A percentile compares a stretch with the other conserved stretches of the same genome.
Conservation (phyloP, 2,329 filamentous ascomycete genomes). For the Alternaria arbusti region DNA sequence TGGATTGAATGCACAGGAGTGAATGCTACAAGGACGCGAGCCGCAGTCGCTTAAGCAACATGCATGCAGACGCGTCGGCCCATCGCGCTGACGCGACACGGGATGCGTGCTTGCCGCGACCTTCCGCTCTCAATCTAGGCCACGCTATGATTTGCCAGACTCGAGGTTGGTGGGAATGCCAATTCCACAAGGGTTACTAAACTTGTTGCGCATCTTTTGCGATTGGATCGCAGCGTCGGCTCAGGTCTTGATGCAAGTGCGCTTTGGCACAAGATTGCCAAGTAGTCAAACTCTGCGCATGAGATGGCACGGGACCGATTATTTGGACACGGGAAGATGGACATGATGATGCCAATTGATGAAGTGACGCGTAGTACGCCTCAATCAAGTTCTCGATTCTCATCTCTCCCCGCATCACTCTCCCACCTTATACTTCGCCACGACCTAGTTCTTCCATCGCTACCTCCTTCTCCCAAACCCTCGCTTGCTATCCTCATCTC, state of each 20-base stretch:
- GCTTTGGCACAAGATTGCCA: background rate
- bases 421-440: background rate
- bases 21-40: background rate
- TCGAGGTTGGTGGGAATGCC: background rate
- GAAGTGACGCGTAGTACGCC: background rate
- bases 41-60: background rate
- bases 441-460: background rate
- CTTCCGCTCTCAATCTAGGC: background rate
- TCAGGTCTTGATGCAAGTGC: background rate
- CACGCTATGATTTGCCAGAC: background rate
- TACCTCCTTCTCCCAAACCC: background rate
- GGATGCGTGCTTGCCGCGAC: background rate
- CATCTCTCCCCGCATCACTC: background rate
- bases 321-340: background rate
- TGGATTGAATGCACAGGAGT: background rate
- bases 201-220: background rate
- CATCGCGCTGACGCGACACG: conserved; percentile 2
- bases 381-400: background rate
- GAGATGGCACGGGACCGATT: too few species aligned
- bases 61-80: background rate
- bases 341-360: background rate
- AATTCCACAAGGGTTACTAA: too few species aligned
- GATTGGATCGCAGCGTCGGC: background rate
- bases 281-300: too few species aligned
- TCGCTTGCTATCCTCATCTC: background rate